phyloP scores from a whole-genome alignment of 2,329 filamentous ascomycete species.

The Nannizziopsis barbatae region DNA sequence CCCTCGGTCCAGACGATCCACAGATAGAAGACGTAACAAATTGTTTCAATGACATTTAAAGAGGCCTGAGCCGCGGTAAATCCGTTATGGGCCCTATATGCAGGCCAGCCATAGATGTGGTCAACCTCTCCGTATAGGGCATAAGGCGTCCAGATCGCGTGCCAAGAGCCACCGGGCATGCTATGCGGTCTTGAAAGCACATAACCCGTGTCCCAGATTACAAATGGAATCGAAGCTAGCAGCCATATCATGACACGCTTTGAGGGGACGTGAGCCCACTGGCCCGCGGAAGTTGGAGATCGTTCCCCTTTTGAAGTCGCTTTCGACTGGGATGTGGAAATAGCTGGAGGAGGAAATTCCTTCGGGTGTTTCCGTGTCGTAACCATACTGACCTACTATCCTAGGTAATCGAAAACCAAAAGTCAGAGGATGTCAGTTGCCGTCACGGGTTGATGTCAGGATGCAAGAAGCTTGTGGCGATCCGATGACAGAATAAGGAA shows the following conservation, averaged over 20 bases:
- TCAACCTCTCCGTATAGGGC: conserved; percentile 69
- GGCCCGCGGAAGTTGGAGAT: conserved; percentile 20
- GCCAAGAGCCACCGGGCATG: conserved; percentile 65
- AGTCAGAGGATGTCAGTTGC: too few species aligned
- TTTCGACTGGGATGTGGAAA: conserved; percentile 19
- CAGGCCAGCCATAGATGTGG: conserved; percentile 68
- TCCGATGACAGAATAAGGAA: too few species aligned
- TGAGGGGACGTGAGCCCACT: conserved; percentile 50
- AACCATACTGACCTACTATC: conserved; percentile 35
- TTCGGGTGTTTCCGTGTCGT: conserved; percentile 46
- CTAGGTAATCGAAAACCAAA: too few species aligned
- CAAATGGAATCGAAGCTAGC: conserved; percentile 60
- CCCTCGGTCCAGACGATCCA: conserved; percentile 41
- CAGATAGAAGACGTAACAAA: conserved; percentile 54
- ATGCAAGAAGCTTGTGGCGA: too few species aligned
- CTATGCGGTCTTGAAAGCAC: conserved; percentile 67
- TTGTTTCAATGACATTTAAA: conserved; percentile 58
- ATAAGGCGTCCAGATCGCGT: conserved; percentile 66
- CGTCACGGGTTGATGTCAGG: too few species aligned
- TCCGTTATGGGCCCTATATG: conserved; percentile 55
- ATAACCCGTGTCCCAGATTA: conserved; percentile 71
- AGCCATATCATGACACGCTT: conserved; percentile 59
- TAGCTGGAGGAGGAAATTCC: conserved; percentile 35
- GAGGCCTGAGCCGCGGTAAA: conserved; percentile 66
- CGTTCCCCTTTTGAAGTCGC: conserved; percentile 15